Conservation (phyloP, 202 grass and related monocot genomes). For the Eragrostis tef region DNA sequence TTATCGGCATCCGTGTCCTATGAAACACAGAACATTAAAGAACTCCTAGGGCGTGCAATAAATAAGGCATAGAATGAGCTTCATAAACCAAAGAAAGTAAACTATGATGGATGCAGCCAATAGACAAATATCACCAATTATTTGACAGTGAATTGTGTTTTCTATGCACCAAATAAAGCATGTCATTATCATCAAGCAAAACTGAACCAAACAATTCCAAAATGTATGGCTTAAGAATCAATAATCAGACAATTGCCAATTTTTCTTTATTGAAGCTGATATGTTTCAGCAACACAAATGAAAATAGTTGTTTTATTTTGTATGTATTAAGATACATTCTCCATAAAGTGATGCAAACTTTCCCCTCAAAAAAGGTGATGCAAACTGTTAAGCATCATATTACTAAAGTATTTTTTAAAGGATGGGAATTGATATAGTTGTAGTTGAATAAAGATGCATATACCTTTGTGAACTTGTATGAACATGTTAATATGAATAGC, state of each 20-base stretch:
- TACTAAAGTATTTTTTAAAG: not conserved
- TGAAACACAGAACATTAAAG: conserved; percentile 46
- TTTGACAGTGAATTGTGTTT: conserved; percentile 29
- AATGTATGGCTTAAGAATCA: not conserved
- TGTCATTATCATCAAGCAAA: conserved; percentile 19
- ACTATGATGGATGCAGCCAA: conserved; percentile 19
- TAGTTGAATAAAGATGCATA: conserved; percentile 8
- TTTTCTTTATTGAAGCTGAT: conserved; percentile 21
- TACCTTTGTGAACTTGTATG: not conserved
- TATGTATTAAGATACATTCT: conserved; percentile 39
- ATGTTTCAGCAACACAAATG: conserved; percentile 1
- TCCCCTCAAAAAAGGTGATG: no score
- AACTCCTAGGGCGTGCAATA: conserved; percentile 8
- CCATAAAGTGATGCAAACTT: conserved; percentile 20
- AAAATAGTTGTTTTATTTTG: conserved; percentile 16
- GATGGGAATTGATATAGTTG: not conserved
- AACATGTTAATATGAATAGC: conserved; percentile 31
- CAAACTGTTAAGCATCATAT: conserved; percentile 1
- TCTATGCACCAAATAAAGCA: conserved; percentile 26
- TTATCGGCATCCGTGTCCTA: conserved; percentile 65
- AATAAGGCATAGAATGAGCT: conserved; percentile 21
- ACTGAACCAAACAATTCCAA: conserved; percentile 11
- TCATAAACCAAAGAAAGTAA: conserved; percentile 28
- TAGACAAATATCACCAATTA: conserved; percentile 18
- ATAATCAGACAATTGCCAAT: conserved; percentile 29